phyloP scores from a whole-genome alignment of 2,329 filamentous ascomycete species.

The Alternaria sp. region DNA sequence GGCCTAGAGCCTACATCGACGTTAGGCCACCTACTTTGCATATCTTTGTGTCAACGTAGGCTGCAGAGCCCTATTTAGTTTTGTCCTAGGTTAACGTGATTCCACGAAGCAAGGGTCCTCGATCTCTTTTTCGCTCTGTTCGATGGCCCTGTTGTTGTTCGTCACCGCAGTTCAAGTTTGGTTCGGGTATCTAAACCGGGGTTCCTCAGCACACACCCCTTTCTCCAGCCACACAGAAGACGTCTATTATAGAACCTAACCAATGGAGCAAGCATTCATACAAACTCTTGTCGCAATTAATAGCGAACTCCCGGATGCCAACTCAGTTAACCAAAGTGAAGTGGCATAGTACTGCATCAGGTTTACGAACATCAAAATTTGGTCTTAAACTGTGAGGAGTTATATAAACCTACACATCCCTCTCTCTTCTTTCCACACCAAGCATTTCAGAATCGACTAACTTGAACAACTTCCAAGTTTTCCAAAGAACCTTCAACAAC shows the following conservation, averaged over 20 bases:
- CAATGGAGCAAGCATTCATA: neutral
- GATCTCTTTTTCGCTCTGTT: neutral
- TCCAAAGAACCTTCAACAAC: neutral
- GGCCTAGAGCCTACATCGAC: too few relatives aligned
- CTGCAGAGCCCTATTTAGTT: too few relatives aligned
- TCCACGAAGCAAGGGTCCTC: neutral
- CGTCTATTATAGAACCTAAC: neutral
- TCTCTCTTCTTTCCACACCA: neutral
- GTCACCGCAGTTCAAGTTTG: neutral
- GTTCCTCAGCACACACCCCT: neutral
- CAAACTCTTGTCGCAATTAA: neutral
- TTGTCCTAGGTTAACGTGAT: too few relatives aligned
- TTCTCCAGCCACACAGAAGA: neutral
- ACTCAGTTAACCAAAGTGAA: neutral
- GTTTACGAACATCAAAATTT: neutral
- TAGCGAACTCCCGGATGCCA: rapidly evolving
- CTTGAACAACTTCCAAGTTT: neutral
- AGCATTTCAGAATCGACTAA: rapidly evolving
- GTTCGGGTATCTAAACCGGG: neutral
- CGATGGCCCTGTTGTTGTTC: neutral
- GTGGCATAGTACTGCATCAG: neutral
- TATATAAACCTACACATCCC: neutral
- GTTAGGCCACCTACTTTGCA: too few relatives aligned
- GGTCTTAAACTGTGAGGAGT: neutral
- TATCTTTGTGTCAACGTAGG: too few relatives aligned